These are phyloP conservation scores for Azolla pinnata DNA, from an alignment of 75 land plant species.

Conservation along the genomic window DNA sequence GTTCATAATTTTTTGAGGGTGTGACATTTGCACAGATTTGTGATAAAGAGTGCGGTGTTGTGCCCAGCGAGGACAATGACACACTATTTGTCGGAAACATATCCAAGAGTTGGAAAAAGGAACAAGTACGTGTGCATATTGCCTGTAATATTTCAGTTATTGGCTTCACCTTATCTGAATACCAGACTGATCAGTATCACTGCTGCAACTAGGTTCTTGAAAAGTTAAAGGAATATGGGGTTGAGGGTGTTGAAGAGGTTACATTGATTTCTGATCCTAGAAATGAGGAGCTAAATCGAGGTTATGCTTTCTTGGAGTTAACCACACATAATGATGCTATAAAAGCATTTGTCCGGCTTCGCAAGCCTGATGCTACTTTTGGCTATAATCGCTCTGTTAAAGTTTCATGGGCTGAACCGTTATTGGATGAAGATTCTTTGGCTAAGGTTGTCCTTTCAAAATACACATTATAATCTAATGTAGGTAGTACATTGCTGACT, in stretches of 20 bases:
- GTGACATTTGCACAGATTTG: constrained; percentile 33
- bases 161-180: neutral
- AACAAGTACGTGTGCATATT: constrained; percentile 62
- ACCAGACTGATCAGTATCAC: neutral
- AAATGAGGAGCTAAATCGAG: constrained; percentile 60
- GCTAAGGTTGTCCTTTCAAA: constrained; percentile 44
- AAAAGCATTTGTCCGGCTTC: constrained; percentile 67
- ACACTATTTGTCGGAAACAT: constrained; percentile 83
- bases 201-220: constrained; percentile 33
- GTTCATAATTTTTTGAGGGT: constrained; percentile 1
- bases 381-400: constrained; percentile 74
- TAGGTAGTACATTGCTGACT: too few relatives aligned
- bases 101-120: constrained; percentile 85
- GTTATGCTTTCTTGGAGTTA: constrained; percentile 82
- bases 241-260: constrained; percentile 57
- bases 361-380: constrained; percentile 65
- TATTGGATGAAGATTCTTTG: constrained; percentile 76
- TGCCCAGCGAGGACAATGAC: constrained; percentile 82
- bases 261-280: constrained; percentile 63
- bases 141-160: too few relatives aligned
- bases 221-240: constrained; percentile 57
- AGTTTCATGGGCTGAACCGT: constrained; percentile 82
- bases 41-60: constrained; percentile 73
- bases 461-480: neutral
- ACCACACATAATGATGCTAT: constrained; percentile 64